phyloP scores from a whole-genome alignment of 192 early-diverging fungal genomes.

The Backusella mclennaniae region DNA sequence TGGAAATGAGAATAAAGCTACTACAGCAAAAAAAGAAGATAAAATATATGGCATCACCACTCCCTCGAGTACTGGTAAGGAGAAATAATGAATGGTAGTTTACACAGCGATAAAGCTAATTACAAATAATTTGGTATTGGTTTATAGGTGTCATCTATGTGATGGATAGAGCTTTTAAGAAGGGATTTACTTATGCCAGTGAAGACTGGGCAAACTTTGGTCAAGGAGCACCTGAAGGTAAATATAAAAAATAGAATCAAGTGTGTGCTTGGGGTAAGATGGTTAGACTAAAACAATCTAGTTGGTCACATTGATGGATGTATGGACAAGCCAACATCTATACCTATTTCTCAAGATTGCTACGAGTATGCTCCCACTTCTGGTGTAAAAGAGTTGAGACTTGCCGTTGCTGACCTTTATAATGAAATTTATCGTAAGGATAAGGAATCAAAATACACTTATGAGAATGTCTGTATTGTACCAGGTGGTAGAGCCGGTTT shows the following conservation, averaged over 20 bases:
- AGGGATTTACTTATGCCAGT: slow-evolving; percentile 43
- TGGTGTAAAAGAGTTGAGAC: slow-evolving; percentile 40
- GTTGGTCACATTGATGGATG: slow-evolving; percentile 37
- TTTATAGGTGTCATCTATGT: slow-evolving; percentile 47
- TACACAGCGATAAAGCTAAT: too few species aligned
- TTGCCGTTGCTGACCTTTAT: slow-evolving; percentile 48
- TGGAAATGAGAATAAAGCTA: slow-evolving; percentile 35
- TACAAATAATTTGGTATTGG: too few species aligned
- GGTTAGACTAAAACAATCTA: neutral
- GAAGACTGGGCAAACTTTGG: slow-evolving; percentile 37
- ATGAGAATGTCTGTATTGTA: slow-evolving; percentile 52
- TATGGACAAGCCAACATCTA: slow-evolving; percentile 19
- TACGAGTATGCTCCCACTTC: slow-evolving; percentile 43
- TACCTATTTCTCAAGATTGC: slow-evolving; percentile 9
- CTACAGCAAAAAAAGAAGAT: slow-evolving; percentile 1
- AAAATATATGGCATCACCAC: slow-evolving; percentile 28
- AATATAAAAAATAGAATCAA: slow-evolving; percentile 1
- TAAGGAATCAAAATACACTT: slow-evolving; percentile 45
- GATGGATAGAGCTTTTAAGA: slow-evolving; percentile 46
- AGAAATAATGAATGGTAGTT: too few species aligned
- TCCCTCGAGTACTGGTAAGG: too few species aligned
- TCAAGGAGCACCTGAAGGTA: slow-evolving; percentile 50
- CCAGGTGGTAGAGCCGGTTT: slow-evolving; percentile 53
- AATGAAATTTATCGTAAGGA: slow-evolving; percentile 44
- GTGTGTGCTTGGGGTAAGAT: neutral